Evolutionary conservation across 1,139 yeast species (phyloP), one percentile per base, ranked within the genome.

Genomic region (Nakaseomyces nivariensis): DNA sequence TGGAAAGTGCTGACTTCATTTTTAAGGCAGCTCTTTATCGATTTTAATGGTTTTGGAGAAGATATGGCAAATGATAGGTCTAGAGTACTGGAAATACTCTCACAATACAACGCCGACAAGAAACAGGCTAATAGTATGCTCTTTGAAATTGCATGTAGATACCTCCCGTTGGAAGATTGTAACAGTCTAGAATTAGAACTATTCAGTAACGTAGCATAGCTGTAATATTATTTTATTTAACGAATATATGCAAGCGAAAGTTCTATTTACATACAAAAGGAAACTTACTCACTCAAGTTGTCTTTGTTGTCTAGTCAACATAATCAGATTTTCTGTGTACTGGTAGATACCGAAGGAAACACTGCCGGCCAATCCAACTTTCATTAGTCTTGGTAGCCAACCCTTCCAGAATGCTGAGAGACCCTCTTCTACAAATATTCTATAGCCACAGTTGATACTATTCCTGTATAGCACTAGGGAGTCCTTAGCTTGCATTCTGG

Each of bases 401-500:
- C 97, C 97, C 51, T 79, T 75, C 82, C 90, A 90, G 52, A 89
- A 72, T 13, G 79, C 73, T 43, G 67, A 61, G 26, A 76, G 61
- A 0, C 95, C 90, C 56, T 88, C 95, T 49, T 78, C 78, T 24
- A 81, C 70, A 58, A 85, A 83, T 6, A 87, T 74, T 56, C 80
- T 72, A 64, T 82, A 86, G 2, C 89, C 83, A 51, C 96, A 85
- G 41, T 81, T 72, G 56, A 88, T 68, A 7, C 88, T 74, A 64
- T 86, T 90, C 48, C 78, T 78, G 33, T 74, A 67, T 53, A 77
- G 73, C 10, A 82, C 60, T 54, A 61, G 59, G 1, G 67, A 83
- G 62, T 76, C 74, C 52, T 81, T 79, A 66, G 89, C 79, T 67
- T 90, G 97, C 79, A 89, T 80, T 63, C 96, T 79, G 1, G 96